Percentiles rank a stretch among this genome's conserved stretches.
Evolutionary conservation across 306 rosid species (phyloP).

Genomic region (Trifolium subterraneum): DNA sequence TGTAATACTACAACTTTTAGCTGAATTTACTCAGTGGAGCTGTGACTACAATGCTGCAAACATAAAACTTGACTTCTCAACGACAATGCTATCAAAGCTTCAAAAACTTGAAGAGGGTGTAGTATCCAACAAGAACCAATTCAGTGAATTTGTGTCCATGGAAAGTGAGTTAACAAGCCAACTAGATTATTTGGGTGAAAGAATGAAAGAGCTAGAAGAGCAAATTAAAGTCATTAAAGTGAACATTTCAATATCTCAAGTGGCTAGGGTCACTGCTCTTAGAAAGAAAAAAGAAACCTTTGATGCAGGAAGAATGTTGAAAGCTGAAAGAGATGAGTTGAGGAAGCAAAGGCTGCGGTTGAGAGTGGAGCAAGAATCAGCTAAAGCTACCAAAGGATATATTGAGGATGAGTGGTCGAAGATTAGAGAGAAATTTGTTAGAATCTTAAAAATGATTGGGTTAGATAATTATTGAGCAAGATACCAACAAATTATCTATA

Average conservation of each 20-base stretch:
- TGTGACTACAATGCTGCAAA: conserved; percentile 33
- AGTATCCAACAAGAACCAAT: conserved; percentile 14
- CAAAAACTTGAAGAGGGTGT: conserved; percentile 21
- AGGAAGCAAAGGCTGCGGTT: conserved; percentile 5
- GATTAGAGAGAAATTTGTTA: conserved; percentile 22
- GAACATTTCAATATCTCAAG: conserved; percentile 26
- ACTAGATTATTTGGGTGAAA: conserved; percentile 36
- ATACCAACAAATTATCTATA: neutral
- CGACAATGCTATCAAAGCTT: neutral
- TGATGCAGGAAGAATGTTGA: conserved; percentile 32
- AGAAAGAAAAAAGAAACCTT: conserved; percentile 26
- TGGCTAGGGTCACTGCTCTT: conserved; percentile 16
- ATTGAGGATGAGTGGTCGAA: conserved; percentile 33
- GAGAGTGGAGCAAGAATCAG: conserved; percentile 26
- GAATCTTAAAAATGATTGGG: neutral
- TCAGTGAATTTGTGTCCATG: conserved; percentile 9
- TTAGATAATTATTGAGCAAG: conserved; percentile 7
- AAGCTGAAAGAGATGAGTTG: conserved; percentile 34
- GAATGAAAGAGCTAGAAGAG: conserved; percentile 37
- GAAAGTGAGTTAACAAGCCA: conserved; percentile 39
- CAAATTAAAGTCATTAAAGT: conserved; percentile 15
- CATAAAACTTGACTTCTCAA: conserved; percentile 34
- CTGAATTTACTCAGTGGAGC: conserved; percentile 19
- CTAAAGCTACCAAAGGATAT: conserved; percentile 31
- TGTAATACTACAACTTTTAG: conserved; percentile 3